Evolutionary conservation across 1,139 yeast species (phyloP).

Genomic region (Meyerozyma smithsonii): DNA sequence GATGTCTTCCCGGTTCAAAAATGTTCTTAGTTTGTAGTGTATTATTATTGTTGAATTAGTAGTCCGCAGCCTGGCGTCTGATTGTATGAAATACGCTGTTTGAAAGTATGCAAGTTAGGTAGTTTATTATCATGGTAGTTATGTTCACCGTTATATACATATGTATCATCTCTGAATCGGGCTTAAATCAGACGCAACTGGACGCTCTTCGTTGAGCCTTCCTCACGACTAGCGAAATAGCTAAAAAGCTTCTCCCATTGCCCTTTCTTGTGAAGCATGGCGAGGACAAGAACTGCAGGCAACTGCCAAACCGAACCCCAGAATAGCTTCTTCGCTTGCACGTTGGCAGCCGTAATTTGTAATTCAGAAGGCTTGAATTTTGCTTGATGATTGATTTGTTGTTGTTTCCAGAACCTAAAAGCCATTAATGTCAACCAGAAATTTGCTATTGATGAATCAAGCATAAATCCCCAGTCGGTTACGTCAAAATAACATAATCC

Average conservation of each 20-base stretch:
- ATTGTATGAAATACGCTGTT: too few relatives aligned
- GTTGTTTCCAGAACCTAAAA: constrained; percentile 79
- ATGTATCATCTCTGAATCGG: background rate
- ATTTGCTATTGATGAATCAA: constrained; percentile 79
- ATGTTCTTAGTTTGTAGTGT: too few relatives aligned
- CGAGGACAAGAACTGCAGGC: constrained; percentile 83
- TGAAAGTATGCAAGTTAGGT: too few relatives aligned
- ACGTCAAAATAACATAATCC: constrained; percentile 76
- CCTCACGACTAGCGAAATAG: constrained; percentile 14
- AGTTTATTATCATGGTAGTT: too few relatives aligned
- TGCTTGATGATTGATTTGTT: constrained; percentile 48
- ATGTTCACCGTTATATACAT: background rate
- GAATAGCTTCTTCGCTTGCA: constrained; percentile 77
- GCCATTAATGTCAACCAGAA: constrained; percentile 84
- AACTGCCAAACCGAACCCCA: constrained; percentile 95
- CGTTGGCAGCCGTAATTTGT: constrained; percentile 46
- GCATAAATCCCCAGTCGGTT: constrained; percentile 75
- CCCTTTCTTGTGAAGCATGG: constrained; percentile 92
- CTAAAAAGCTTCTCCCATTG: constrained; percentile 77
- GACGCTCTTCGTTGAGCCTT: background rate
- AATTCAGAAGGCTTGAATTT: constrained; percentile 17
- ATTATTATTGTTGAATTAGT: too few relatives aligned
- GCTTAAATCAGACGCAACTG: background rate
- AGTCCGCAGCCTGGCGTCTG: too few relatives aligned
- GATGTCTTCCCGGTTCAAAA: too few relatives aligned